Evolutionary conservation across 2,329 filamentous ascomycete genomes (phyloP).

Genomic region (Ceratocystis harringtonii): DNA sequence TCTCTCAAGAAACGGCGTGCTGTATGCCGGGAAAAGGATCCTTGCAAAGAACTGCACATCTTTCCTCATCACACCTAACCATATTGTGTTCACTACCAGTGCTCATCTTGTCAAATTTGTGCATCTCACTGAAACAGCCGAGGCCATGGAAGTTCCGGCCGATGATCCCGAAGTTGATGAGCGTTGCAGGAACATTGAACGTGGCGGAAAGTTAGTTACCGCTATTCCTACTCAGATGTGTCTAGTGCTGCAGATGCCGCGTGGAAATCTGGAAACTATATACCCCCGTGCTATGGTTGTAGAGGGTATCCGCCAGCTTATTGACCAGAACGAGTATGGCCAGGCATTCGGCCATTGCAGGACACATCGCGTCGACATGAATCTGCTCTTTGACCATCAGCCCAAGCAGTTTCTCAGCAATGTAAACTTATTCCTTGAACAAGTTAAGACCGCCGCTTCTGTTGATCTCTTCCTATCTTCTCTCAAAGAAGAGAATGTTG

Average conservation of each 20-base stretch:
- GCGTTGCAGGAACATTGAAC: slow-evolving; percentile 78
- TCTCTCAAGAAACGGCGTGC: slow-evolving; percentile 57
- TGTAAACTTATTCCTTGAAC: slow-evolving; percentile 63
- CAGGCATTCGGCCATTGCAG: slow-evolving; percentile 77
- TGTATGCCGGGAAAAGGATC: slow-evolving; percentile 62
- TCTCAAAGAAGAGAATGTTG: slow-evolving; percentile 82
- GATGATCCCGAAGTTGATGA: slow-evolving; percentile 90
- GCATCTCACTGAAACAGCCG: slow-evolving; percentile 48
- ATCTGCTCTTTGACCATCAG: slow-evolving; percentile 88
- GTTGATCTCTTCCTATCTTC: slow-evolving; percentile 87
- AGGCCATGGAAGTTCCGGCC: slow-evolving; percentile 64
- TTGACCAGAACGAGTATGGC: slow-evolving; percentile 67
- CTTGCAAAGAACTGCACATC: slow-evolving; percentile 84
- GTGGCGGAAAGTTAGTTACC: slow-evolving; percentile 72
- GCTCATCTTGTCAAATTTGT: slow-evolving; percentile 91
- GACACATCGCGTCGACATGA: slow-evolving; percentile 92
- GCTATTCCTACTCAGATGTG: slow-evolving; percentile 79
- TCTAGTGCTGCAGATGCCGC: slow-evolving; percentile 82
- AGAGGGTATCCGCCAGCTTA: slow-evolving; percentile 68
- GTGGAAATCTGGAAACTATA: slow-evolving; percentile 90
- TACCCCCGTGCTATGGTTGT: slow-evolving; percentile 86
- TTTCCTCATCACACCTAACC: slow-evolving; percentile 63
- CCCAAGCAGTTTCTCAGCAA: slow-evolving; percentile 70
- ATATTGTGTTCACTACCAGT: slow-evolving; percentile 83
- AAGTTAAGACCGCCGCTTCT: slow-evolving; percentile 65